A percentile compares a stretch with the other conserved stretches of the same genome.
Conservation (phyloP, 352 stramenopile species). For the Globisporangium lucens region DNA sequence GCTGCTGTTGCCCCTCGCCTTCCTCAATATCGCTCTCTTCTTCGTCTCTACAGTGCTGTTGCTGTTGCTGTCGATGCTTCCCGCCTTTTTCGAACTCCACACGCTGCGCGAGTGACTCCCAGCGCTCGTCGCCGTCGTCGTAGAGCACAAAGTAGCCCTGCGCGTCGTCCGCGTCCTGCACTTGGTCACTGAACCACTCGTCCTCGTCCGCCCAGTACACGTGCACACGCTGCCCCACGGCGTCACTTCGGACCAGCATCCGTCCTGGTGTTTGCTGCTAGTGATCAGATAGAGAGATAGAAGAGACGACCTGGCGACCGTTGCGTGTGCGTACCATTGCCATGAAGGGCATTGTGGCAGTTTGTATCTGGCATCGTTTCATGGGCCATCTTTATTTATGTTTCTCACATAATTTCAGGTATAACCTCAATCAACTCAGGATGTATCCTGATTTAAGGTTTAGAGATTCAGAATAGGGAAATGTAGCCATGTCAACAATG, state of each 20-base stretch:
- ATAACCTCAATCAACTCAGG: no score
- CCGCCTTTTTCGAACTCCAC: conserved; percentile 35
- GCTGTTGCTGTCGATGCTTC: neutral
- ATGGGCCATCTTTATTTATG: no score
- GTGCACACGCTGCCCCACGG: conserved; percentile 56
- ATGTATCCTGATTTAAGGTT: no score
- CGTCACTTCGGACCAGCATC: conserved; percentile 8
- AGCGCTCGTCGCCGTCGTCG: conserved; percentile 80
- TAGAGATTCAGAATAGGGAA: no score
- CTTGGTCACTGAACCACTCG: conserved; percentile 63
- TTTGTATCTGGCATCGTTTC: no score
- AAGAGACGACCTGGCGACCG: no score
- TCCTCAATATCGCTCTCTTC: neutral
- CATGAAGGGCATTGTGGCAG: no score
- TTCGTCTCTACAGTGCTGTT: neutral
- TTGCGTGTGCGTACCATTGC: no score
- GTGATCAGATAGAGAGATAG: neutral
- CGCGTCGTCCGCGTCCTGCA: conserved; percentile 35
- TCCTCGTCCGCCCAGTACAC: conserved; percentile 74
- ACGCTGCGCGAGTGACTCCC: conserved; percentile 39
- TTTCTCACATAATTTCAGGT: no score
- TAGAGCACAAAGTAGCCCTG: conserved; percentile 72
- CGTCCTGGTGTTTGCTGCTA: neutral
- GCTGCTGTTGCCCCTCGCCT: no score
- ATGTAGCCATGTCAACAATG: no score